Evolutionary conservation across 116 monocot genomes (phyloP).

Genomic region (Trichopus zeylanicus): DNA sequence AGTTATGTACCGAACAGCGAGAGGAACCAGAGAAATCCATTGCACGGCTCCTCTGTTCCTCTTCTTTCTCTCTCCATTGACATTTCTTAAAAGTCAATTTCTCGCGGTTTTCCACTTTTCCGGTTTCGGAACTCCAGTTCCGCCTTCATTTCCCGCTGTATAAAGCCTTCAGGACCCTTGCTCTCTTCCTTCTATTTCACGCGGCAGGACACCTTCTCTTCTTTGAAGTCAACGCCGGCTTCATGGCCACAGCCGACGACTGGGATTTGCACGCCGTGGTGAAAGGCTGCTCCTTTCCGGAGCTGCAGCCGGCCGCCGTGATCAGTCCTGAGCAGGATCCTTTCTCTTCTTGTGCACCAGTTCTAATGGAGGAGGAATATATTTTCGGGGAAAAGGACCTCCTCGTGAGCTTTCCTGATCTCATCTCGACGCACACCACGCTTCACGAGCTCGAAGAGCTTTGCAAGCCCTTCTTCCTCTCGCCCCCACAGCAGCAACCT

Average conservation of each 20-base stretch:
- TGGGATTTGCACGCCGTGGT: constrained; percentile 76
- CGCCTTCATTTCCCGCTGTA: no score
- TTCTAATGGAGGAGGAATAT: neutral
- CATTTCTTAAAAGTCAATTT: no score
- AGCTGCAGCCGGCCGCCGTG: neutral
- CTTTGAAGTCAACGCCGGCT: constrained; percentile 5
- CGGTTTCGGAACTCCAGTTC: no score
- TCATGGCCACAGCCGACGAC: constrained; percentile 5
- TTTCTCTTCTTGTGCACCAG: constrained; percentile 7
- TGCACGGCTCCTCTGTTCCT: no score
- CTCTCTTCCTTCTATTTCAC: no score
- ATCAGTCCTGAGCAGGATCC: constrained; percentile 7
- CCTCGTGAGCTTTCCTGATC: constrained; percentile 19
- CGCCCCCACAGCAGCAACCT: neutral
- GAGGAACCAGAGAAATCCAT: no score
- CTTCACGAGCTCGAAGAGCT: constrained; percentile 50
- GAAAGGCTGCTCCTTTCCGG: constrained; percentile 20
- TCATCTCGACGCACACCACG: constrained; percentile 3
- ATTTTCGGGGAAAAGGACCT: neutral
- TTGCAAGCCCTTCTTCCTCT: constrained; percentile 38
- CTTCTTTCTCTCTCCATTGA: no score
- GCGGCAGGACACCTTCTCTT: no score
- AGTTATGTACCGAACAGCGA: no score
- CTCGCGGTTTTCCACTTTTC: no score
- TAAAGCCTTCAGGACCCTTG: no score